A percentile compares a stretch with the other conserved stretches of the same genome.
These are phyloP conservation scores for Lagerstroemia speciosa DNA, from an alignment of 345 rosid species.

Conservation along the genomic window DNA sequence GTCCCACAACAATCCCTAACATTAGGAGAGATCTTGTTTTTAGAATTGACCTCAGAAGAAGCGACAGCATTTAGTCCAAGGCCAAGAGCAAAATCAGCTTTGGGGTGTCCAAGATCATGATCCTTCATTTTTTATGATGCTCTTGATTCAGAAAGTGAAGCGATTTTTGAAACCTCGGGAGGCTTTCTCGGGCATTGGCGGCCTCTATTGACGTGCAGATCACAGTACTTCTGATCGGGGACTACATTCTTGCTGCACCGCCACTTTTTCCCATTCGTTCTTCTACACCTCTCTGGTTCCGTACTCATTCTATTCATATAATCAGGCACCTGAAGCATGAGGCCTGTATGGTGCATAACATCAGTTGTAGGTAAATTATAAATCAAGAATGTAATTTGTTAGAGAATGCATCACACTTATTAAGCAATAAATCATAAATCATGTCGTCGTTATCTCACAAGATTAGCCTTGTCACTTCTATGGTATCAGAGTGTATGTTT, in stretches of 20 bases:
- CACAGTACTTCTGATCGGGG: conserved; percentile 51
- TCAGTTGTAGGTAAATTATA: neutral
- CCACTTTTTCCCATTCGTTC: conserved; percentile 91
- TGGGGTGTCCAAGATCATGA: neutral
- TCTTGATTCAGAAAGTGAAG: conserved; percentile 23
- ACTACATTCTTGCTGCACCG: conserved; percentile 44
- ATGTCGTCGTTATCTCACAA: no score
- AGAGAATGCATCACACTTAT: neutral
- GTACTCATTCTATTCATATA: conserved; percentile 23
- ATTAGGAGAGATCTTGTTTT: neutral
- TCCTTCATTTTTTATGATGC: neutral
- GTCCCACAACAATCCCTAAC: neutral
- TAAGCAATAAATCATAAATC: no score
- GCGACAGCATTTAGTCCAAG: neutral
- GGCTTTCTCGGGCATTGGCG: conserved; percentile 82
- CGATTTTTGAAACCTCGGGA: conserved; percentile 45
- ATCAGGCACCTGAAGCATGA: neutral
- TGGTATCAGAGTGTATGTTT: no score
- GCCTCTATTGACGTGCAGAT: conserved; percentile 67
- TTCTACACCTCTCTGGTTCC: conserved; percentile 57
- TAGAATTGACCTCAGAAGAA: neutral
- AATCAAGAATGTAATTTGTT: neutral
- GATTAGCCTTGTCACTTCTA: no score
- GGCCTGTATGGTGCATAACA: neutral
- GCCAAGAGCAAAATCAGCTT: neutral